Base-by-base conservation (phyloP, 106 monocot genomes). In the Dendrobium huoshanense region DNA sequence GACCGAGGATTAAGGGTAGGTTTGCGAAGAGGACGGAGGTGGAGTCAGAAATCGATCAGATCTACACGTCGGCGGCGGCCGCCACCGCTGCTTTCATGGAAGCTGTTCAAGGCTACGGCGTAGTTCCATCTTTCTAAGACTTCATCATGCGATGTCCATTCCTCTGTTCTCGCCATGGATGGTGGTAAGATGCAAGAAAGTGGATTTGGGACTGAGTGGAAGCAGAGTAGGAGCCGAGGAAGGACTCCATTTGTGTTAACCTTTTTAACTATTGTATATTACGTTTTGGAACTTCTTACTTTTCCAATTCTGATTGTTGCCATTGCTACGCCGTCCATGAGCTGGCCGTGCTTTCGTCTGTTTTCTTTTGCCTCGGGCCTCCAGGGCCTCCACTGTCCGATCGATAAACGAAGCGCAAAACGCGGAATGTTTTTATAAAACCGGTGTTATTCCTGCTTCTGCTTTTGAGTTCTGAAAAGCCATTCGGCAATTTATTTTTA, bases 1-100 rank as follows among this genome's bases (percentile, higher is more conserved):
- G 89, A 81, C 89, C 87, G 47, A 59, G 91, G 82, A 83, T 92
- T 65, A 92, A 92, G 75, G 91, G 91, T 49, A 64, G 91, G 82
- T 92, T 92, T 77, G 91, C 85, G 44, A 92, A 89, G 85, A 40
- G 88, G 58, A 45, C 80, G 54, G 86, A 86, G 73, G 73, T 80
- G 19, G 82, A 85, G 41, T 67, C 58, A 1, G 85, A 87, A 56
- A 81, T 85, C 11, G 86, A 75, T 47, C 70, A 20, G 55, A 76
- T 86, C 73, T 82, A 77, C 61, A 79, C 84, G 40, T 54, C 78
- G 33, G 31, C 85, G 17, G 72, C 75, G 0, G 80, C 75, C 0
- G 20, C 79, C 54, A 9, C 85, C 9, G 72, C 75, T 1, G 80
- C 75, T 0, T 37, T 82, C 54, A 9, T 86, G 17, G 56, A 49